Conservation (phyloP, 2,329 filamentous ascomycete genomes). For the Colletotrichum limetticola region DNA sequence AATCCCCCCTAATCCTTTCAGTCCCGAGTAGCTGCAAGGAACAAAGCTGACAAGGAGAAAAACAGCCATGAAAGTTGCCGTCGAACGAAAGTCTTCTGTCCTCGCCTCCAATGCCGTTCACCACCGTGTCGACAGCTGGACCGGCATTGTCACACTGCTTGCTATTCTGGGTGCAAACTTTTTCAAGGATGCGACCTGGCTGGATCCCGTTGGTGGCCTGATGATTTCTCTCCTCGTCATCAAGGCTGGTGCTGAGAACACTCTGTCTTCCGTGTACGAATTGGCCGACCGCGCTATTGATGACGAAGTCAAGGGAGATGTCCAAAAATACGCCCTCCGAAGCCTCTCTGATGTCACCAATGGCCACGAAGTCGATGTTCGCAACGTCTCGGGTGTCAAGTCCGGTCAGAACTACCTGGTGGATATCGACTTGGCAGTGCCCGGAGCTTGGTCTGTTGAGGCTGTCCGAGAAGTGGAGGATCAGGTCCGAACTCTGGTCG, state of each 20-base stretch:
- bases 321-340: constrained; percentile 73
- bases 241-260: constrained; percentile 89
- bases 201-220: constrained; percentile 93
- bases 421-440: constrained; percentile 87
- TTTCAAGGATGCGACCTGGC: constrained; percentile 85
- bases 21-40: neutral
- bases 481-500: constrained; percentile 76
- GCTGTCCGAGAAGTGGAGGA: constrained; percentile 78
- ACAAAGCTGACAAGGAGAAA: constrained; percentile 7
- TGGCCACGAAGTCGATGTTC: constrained; percentile 73
- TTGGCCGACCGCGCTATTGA: constrained; percentile 93
- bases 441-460: constrained; percentile 79
- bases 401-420: constrained; percentile 96
- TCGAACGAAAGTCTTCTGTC: constrained; percentile 93
- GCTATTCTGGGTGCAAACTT: constrained; percentile 92
- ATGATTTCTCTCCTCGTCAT: constrained; percentile 95
- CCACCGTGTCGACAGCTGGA: constrained; percentile 95
- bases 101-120: constrained; percentile 96
- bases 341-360: constrained; percentile 65
- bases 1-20: neutral
- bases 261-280: constrained; percentile 82
- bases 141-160: constrained; percentile 89
- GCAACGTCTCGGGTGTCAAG: constrained; percentile 89
- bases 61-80: constrained; percentile 92
- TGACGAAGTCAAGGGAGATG: constrained; percentile 79